Conservation (phyloP, 495 filamentous ascomycete genomes). For the Penicillium paxilli region DNA sequence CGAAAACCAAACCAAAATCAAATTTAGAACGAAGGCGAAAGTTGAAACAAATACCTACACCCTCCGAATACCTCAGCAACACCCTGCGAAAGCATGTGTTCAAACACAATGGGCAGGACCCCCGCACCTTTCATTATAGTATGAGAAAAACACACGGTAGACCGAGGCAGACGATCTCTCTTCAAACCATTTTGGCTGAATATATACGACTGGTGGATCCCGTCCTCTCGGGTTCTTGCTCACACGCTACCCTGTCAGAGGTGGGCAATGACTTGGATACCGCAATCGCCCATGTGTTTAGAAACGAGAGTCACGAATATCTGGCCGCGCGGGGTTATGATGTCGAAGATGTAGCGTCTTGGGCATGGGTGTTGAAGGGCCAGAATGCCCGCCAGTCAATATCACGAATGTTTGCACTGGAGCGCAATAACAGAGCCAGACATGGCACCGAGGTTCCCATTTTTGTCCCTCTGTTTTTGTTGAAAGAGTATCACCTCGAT, state of each 20-base stretch:
- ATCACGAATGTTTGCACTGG: constrained; percentile 38
- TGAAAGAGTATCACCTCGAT: constrained; percentile 45
- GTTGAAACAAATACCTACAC: constrained; percentile 19
- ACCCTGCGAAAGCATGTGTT: constrained; percentile 1
- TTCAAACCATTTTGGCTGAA: constrained; percentile 40
- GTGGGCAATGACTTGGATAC: constrained; percentile 15
- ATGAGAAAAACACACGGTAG: constrained; percentile 11
- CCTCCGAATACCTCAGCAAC: constrained; percentile 21
- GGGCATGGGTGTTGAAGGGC: constrained; percentile 59
- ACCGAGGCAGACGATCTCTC: constrained; percentile 12
- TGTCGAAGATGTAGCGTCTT: constrained; percentile 52
- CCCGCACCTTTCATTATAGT: not conserved
- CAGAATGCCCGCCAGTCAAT: constrained; percentile 38
- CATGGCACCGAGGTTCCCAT: constrained; percentile 32
- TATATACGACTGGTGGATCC: constrained; percentile 43
- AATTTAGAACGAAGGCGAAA: not conserved
- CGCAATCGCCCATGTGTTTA: constrained; percentile 39
- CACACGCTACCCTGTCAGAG: not conserved
- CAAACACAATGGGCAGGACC: not conserved
- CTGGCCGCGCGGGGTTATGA: constrained; percentile 41
- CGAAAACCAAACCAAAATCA: not conserved
- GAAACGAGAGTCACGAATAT: constrained; percentile 23
- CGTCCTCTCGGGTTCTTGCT: constrained; percentile 14
- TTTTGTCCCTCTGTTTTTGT: constrained; percentile 51
- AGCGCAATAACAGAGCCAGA: constrained; percentile 20